phyloP scores from a whole-genome alignment of 352 stramenopile genomes.

The Globisporangium cystogenes region DNA sequence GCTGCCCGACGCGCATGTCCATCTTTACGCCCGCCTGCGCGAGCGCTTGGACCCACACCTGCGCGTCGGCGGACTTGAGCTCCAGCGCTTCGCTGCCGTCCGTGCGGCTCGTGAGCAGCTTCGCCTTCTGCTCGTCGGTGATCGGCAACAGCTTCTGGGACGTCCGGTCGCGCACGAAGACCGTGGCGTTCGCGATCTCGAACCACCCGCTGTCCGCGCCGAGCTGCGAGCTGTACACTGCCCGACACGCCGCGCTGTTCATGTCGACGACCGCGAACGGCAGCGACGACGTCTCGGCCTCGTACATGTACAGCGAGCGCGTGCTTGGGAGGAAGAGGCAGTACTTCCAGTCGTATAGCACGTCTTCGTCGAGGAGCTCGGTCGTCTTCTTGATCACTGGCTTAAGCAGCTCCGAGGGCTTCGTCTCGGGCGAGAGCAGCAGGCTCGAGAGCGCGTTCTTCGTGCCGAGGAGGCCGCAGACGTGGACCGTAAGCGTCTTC shows the following conservation, averaged over 20 bases:
- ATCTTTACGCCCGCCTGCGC: conserved; percentile 38
- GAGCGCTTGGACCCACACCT: conserved; percentile 54
- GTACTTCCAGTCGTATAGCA: conserved; percentile 73
- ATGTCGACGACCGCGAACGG: conserved; percentile 54
- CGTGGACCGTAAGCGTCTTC: conserved; percentile 54
- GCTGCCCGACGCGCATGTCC: conserved; percentile 40
- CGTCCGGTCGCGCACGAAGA: conserved; percentile 25
- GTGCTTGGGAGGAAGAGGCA: conserved; percentile 45
- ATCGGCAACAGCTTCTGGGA: conserved; percentile 29
- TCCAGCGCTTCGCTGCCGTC: conserved; percentile 38
- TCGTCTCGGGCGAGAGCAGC: conserved; percentile 30
- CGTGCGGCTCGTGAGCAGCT: conserved; percentile 27
- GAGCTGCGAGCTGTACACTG: conserved; percentile 35
- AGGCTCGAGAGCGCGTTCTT: conserved; percentile 43
- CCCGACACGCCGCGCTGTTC: conserved; percentile 32
- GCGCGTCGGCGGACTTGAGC: conserved; percentile 44
- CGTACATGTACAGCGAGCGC: conserved; percentile 62
- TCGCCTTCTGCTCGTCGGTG: conserved; percentile 19
- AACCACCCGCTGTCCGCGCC: conserved; percentile 46
- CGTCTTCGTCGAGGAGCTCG: conserved; percentile 25
- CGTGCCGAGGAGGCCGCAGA: conserved; percentile 48
- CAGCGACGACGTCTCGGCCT: conserved; percentile 26
- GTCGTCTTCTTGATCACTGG: conserved; percentile 34
- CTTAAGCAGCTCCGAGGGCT: conserved; percentile 24
- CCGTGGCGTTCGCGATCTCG: conserved; percentile 40